These are phyloP conservation scores for Pleurotus eryngii DNA, from an alignment of 768 basidiomycete species.

Conservation along the genomic window DNA sequence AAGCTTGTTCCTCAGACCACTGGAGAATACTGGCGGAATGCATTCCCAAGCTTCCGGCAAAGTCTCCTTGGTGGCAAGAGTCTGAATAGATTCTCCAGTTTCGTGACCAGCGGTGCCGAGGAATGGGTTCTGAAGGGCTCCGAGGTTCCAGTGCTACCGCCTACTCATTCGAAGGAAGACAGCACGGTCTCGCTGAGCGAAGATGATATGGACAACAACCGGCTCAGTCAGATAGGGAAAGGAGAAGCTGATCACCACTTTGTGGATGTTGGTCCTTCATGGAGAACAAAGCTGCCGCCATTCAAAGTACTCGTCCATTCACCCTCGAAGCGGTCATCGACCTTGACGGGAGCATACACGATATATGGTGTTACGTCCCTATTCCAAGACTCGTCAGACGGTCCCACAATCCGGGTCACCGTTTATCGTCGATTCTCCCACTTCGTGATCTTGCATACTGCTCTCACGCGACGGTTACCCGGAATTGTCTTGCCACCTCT, in stretches of 20 bases:
- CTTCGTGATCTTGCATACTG: conserved; percentile 74
- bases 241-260: conserved; percentile 68
- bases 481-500: conserved; percentile 78
- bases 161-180: conserved; percentile 27
- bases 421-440: conserved; percentile 84
- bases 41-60: conserved; percentile 66
- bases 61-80: conserved; percentile 75
- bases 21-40: conserved; percentile 53
- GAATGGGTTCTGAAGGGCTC: conserved; percentile 75
- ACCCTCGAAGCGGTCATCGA: conserved; percentile 69
- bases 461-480: conserved; percentile 64
- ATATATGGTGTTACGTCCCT: conserved; percentile 73
- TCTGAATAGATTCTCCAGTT: conserved; percentile 81
- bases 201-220: conserved; percentile 38
- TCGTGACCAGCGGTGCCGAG: conserved; percentile 84
- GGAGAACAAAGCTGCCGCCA: conserved; percentile 69
- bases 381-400: conserved; percentile 40
- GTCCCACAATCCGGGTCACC: conserved; percentile 55
- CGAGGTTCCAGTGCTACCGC: conserved; percentile 21
- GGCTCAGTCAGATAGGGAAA: conserved; percentile 36
- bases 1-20: conserved; percentile 64
- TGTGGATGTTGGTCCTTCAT: conserved; percentile 65
- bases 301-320: conserved; percentile 79
- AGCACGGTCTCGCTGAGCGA: conserved; percentile 32
- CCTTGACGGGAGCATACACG: conserved; percentile 69